Conservation (phyloP, 108 stramenopile species). For the Tribonema minus region DNA sequence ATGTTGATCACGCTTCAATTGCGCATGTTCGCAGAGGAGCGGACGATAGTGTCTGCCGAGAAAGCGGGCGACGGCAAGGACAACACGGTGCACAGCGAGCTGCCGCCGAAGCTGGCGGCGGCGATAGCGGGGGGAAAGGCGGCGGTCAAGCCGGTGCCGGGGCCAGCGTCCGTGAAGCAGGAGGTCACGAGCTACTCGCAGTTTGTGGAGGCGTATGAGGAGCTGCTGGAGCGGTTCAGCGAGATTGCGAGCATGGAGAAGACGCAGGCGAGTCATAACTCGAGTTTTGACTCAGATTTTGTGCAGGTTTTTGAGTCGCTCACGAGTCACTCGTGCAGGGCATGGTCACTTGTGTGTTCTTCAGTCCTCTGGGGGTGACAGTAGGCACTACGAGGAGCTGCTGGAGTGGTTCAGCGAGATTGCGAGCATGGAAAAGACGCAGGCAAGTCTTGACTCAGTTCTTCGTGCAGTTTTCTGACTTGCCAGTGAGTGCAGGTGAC, state of each 20-base stretch:
- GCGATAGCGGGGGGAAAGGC: slow-evolving; percentile 36
- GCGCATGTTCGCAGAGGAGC: slow-evolving; percentile 84
- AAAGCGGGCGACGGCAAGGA: slow-evolving; percentile 34
- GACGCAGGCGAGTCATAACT: too few species aligned
- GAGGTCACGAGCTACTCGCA: slow-evolving; percentile 73
- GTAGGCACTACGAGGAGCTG: slow-evolving; percentile 80
- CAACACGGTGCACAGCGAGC: slow-evolving; percentile 21
- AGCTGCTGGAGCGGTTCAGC: slow-evolving; percentile 82
- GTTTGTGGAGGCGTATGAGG: slow-evolving; percentile 81
- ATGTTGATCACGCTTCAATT: too few species aligned
- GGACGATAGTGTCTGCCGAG: slow-evolving; percentile 61
- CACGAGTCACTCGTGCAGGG: too few species aligned
- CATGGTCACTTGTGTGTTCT: too few species aligned
- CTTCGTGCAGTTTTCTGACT: too few species aligned
- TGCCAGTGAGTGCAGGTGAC: too few species aligned
- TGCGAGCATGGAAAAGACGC: slow-evolving; percentile 15
- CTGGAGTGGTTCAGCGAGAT: slow-evolving; percentile 83
- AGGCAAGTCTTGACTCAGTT: too few species aligned
- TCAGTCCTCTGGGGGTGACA: too few species aligned
- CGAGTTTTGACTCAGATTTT: too few species aligned
- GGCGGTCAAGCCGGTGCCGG: background rate
- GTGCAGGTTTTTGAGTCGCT: too few species aligned
- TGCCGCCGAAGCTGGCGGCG: slow-evolving; percentile 55
- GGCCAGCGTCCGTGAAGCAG: slow-evolving; percentile 6
- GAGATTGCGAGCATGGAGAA: slow-evolving; percentile 52